Percentiles rank a stretch among this genome's conserved stretches.
Evolutionary conservation across 140 eudicot genomes (phyloP).

Genomic region (Anethum foeniculum): DNA sequence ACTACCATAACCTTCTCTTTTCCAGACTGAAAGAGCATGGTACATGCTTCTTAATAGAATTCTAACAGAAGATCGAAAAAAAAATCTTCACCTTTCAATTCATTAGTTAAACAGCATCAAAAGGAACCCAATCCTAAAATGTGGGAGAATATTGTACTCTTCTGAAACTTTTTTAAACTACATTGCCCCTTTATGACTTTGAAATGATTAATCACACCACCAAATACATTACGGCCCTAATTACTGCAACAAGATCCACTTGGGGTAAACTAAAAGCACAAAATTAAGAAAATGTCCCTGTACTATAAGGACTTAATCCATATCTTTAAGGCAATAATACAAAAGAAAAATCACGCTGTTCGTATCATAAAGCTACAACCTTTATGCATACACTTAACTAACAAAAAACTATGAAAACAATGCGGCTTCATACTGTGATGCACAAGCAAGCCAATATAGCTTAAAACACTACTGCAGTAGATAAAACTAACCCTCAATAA

Average conservation of each 20-base stretch:
- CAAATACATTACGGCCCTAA: neutral
- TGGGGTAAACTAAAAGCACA: neutral
- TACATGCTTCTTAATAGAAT: neutral
- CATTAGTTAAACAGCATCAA: neutral
- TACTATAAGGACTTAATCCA: neutral
- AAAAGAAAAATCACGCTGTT: neutral
- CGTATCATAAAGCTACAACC: conserved; percentile 3
- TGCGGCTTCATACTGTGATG: neutral
- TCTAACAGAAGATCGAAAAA: neutral
- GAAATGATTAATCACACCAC: neutral
- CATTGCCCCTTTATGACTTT: neutral
- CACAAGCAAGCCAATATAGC: neutral
- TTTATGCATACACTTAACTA: neutral
- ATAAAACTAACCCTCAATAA: conserved; percentile 62
- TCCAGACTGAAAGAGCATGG: neutral
- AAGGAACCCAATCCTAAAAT: neutral
- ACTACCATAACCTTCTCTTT: neutral
- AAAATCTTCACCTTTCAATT: neutral
- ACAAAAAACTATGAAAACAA: neutral
- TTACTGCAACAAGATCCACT: neutral
- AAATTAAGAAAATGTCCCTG: neutral
- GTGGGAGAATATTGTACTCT: neutral
- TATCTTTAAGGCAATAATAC: neutral
- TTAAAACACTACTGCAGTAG: neutral
- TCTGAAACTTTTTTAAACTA: neutral